Conservation (phyloP, 108 stramenopile genomes). For the Nannochloropsis salina region DNA sequence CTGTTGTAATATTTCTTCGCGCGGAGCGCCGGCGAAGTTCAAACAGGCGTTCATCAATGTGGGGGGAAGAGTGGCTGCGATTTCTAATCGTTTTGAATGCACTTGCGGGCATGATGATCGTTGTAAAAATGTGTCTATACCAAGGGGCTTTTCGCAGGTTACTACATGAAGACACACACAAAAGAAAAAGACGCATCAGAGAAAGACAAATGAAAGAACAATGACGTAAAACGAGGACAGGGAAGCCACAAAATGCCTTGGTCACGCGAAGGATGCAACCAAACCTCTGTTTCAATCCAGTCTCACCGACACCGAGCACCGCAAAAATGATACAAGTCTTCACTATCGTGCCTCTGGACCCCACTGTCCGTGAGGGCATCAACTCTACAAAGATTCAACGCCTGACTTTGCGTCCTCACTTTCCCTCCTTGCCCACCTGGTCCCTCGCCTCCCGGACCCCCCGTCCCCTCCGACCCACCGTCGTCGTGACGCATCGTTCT, state of each 20-base stretch:
- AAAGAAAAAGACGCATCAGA: neutral
- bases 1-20: neutral
- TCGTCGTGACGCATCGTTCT: no score
- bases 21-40: no score
- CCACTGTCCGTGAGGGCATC: no score
- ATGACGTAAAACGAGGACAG: neutral
- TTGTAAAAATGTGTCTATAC: neutral
- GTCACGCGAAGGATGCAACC: neutral
- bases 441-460: neutral
- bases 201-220: neutral
- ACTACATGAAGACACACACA: neutral
- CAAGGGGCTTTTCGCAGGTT: neutral
- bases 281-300: neutral
- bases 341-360: no score
- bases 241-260: no score
- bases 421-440: neutral
- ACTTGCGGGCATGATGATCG: neutral
- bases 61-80: neutral
- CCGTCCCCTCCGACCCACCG: no score
- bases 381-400: no score
- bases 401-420: neutral
- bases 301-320: neutral
- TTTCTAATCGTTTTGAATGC: neutral
- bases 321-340: no score
- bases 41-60: neutral